Base-by-base conservation (phyloP, 768 basidiomycete genomes). In the Xerocomus brunneocitrinus region DNA sequence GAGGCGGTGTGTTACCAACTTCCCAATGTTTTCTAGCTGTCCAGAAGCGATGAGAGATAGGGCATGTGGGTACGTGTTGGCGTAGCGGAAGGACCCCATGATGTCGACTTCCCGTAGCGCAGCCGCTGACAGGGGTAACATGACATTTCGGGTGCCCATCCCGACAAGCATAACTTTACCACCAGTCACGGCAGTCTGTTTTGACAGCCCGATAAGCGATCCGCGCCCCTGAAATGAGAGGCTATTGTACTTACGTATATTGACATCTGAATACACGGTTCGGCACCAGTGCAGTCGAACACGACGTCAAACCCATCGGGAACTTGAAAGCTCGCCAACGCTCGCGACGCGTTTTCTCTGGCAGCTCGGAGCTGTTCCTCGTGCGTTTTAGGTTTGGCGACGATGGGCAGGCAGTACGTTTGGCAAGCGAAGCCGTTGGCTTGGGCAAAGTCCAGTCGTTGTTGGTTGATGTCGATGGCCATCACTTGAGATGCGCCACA, bases 241-340 rank as follows among this genome's bases (percentile, higher is more conserved):
- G 47, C 52, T 28, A 52, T 47, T 34, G 35, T 13, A 79, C 91
- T 77, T 74, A 94, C 91, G 73, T 89, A 83, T 57, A 95, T 79
- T 47, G 89, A 86, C 83, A 91, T 85, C 67, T 95, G 92, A 65
- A 95, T 91, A 65, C 89, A 91, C 34, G 83, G 78, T 69, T 95
- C 93, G 2, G 91, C 92, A 57, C 95, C 95, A 12, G 93, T 94
- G 72, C 95, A 98, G 70, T 98, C 95, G 64, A 95, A 90, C 46
- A 98, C 87, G 64, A 90, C 76, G 68, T 97, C 93, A 71, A 92
- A 95, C 30, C 95, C 95, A 27, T 91, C 85, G 24, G 76, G 75
- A 55, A 78, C 72, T 55, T 70, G 74, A 64, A 91, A 89, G 49
- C 75, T 68, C 46, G 73, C 63, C 53, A 91, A 74, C 6, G 81